A percentile compares a stretch with the other conserved stretches of the same genome.
These are phyloP conservation scores for Penicillium verhagenii DNA, from an alignment of 495 filamentous ascomycete species.

Conservation along the genomic window DNA sequence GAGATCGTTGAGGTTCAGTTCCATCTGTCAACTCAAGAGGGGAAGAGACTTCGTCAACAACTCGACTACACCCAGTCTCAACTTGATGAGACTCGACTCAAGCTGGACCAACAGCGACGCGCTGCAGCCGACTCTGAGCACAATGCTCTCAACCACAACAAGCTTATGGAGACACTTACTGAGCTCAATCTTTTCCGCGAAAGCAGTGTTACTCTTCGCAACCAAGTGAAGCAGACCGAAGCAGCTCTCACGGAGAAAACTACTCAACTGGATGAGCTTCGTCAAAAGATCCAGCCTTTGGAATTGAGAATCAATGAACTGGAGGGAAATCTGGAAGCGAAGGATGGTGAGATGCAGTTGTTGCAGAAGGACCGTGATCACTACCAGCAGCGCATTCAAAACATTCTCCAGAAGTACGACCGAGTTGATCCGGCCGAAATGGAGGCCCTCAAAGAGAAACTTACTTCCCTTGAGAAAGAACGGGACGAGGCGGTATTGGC, in stretches of 20 bases:
- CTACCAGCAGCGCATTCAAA: slow-evolving; percentile 90
- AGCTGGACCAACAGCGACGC: slow-evolving; percentile 82
- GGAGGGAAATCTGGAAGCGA: slow-evolving; percentile 72
- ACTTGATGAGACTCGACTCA: slow-evolving; percentile 80
- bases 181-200: slow-evolving; percentile 94
- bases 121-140: slow-evolving; percentile 70
- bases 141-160: slow-evolving; percentile 72
- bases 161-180: slow-evolving; percentile 88
- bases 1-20: slow-evolving; percentile 96
- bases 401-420: slow-evolving; percentile 93
- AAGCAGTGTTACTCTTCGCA: slow-evolving; percentile 82
- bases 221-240: slow-evolving; percentile 77
- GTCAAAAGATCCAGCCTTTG: slow-evolving; percentile 75
- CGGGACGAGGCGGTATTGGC: slow-evolving; percentile 53
- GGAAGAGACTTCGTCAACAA: slow-evolving; percentile 83
- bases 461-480: slow-evolving; percentile 65
- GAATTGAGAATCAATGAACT: slow-evolving; percentile 74
- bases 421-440: slow-evolving; percentile 90
- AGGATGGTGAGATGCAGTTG: slow-evolving; percentile 81
- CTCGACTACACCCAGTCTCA: slow-evolving; percentile 81
- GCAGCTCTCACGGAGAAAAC: slow-evolving; percentile 70
- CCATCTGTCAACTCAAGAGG: slow-evolving; percentile 81
- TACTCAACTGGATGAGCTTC: slow-evolving; percentile 69
- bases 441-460: slow-evolving; percentile 74
- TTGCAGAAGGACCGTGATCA: slow-evolving; percentile 84